Evolutionary conservation across 2,329 filamentous ascomycete genomes (phyloP).

Genomic region (Hymenoscyphus fructigenus): DNA sequence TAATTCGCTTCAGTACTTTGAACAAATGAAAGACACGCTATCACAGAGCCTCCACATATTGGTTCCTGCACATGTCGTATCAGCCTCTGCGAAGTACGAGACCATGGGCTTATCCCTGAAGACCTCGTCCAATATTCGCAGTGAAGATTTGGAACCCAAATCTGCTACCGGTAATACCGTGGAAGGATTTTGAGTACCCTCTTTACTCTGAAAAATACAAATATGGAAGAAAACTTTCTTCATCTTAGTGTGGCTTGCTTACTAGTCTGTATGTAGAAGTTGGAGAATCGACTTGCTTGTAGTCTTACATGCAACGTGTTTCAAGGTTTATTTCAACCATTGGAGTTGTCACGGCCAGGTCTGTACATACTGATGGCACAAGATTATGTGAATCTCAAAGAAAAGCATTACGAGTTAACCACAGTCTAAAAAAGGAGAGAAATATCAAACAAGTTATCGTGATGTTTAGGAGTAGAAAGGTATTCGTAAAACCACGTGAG

Average conservation of each 20-base stretch:
- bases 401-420: neutral
- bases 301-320: too few relatives aligned
- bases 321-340: too few relatives aligned
- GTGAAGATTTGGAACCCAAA: neutral
- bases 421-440: neutral
- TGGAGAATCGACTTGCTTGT: neutral
- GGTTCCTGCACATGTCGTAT: too few relatives aligned
- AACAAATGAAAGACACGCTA: too few relatives aligned
- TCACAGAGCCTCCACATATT: too few relatives aligned
- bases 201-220: neutral
- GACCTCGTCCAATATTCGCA: neutral
- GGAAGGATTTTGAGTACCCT: neutral
- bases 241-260: neutral
- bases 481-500: neutral
- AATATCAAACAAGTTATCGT: neutral
- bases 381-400: neutral
- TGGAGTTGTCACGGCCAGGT: neutral
- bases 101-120: too few relatives aligned
- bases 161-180: neutral
- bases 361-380: neutral
- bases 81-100: too few relatives aligned
- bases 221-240: neutral
- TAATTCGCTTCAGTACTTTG: too few relatives aligned
- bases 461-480: neutral
- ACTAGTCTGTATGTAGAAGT: neutral